These are phyloP conservation scores for Candida hungchunana DNA, from an alignment of 805 yeast genomes.

Conservation along the genomic window DNA sequence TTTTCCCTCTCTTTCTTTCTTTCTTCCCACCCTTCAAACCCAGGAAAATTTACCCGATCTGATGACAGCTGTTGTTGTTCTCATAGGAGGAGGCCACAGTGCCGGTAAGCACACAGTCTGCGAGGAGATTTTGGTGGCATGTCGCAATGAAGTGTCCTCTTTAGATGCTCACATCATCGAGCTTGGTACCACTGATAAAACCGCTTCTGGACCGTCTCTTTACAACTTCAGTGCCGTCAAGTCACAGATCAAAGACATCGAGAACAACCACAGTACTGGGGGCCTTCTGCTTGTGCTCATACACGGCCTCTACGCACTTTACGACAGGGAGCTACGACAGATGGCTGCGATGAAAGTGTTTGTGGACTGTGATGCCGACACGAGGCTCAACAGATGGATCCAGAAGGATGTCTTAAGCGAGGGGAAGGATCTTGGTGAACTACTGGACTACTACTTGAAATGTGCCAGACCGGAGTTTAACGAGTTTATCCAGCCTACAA, in stretches of 20 bases:
- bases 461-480: constrained; percentile 63
- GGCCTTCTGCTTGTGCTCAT: constrained; percentile 42
- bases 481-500: constrained; percentile 62
- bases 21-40: no score
- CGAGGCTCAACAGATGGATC: constrained; percentile 78
- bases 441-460: constrained; percentile 45
- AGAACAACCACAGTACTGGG: not conserved
- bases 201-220: constrained; percentile 9
- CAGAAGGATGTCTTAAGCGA: constrained; percentile 26
- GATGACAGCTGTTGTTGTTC: constrained; percentile 30
- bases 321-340: constrained; percentile 50
- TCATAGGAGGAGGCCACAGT: constrained; percentile 55
- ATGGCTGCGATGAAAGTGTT: constrained; percentile 65
- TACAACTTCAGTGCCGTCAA: constrained; percentile 30
- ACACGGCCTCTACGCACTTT: constrained; percentile 79
- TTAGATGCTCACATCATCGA: constrained; percentile 35
- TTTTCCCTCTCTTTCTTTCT: no score
- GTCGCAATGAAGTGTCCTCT: constrained; percentile 21
- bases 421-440: constrained; percentile 23
- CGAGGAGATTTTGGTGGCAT: constrained; percentile 34
- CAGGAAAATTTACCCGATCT: no score
- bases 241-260: constrained; percentile 10
- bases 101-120: constrained; percentile 46
- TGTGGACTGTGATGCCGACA: constrained; percentile 82
- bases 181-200: constrained; percentile 33